Conservation (phyloP, 176 grass and related monocot genomes). For the Alopecurus myosuroides region DNA sequence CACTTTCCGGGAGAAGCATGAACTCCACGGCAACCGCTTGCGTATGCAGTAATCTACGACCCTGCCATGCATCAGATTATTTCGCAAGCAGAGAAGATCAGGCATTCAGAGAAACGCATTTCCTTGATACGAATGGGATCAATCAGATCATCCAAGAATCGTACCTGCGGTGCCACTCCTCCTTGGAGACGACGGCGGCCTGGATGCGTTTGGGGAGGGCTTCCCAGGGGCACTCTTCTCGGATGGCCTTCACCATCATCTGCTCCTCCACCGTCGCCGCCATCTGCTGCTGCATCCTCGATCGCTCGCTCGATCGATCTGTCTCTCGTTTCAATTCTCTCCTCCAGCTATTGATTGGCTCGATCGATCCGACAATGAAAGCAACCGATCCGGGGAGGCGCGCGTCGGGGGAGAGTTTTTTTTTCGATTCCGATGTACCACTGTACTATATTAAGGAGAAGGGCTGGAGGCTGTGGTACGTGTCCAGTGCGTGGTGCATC, state of each 20-base stretch:
- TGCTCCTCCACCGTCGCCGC: constrained; percentile 78
- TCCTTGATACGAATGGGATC: background rate
- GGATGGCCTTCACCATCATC: constrained; percentile 79
- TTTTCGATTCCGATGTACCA: background rate
- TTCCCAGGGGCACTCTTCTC: constrained; percentile 75
- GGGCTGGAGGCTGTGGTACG: background rate
- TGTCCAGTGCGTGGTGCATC: background rate
- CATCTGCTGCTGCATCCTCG: constrained; percentile 46
- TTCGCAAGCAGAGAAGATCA: background rate
- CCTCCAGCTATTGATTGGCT: background rate
- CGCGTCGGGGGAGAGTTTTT: background rate
- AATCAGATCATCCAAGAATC: background rate
- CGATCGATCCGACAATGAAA: background rate
- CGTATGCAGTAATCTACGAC: constrained; percentile 70
- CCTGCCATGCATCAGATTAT: constrained; percentile 25
- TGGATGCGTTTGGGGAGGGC: constrained; percentile 79
- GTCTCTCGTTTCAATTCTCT: background rate
- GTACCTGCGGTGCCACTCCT: constrained; percentile 84
- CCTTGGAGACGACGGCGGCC: constrained; percentile 48
- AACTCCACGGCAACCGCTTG: constrained; percentile 72
- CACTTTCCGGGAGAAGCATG: constrained; percentile 60
- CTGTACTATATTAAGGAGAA: background rate
- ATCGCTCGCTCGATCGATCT: background rate
- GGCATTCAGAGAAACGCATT: background rate
- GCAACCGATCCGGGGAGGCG: background rate